phyloP scores from a whole-genome alignment of 1,139 yeast genomes.

The Candida sp. region DNA sequence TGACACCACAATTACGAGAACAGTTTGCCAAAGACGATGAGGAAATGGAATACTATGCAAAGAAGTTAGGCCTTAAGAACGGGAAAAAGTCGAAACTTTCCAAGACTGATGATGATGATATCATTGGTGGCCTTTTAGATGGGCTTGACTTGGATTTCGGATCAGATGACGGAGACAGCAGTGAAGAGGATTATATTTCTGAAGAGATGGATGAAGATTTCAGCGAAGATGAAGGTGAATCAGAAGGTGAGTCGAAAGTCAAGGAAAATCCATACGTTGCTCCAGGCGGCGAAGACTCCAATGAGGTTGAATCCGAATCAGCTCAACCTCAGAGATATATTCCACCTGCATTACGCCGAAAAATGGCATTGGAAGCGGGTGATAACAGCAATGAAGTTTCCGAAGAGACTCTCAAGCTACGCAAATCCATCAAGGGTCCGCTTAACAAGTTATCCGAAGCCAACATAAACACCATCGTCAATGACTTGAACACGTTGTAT shows the following conservation, averaged over 20 bases:
- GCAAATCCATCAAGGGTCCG: constrained; percentile 74
- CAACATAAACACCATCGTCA: constrained; percentile 71
- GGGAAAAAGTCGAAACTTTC: constrained; percentile 47
- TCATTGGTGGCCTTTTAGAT: constrained; percentile 73
- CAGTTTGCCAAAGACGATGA: constrained; percentile 67
- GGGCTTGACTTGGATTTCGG: constrained; percentile 71
- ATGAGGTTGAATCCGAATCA: constrained; percentile 15
- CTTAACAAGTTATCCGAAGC: constrained; percentile 89
- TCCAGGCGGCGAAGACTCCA: constrained; percentile 41
- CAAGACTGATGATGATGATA: constrained; percentile 64
- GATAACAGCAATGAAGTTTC: constrained; percentile 29
- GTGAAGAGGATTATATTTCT: constrained; percentile 42
- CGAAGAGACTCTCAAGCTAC: constrained; percentile 54
- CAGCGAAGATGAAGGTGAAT: constrained; percentile 26
- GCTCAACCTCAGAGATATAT: constrained; percentile 53
- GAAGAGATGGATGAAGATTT: constrained; percentile 64
- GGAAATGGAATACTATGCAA: constrained; percentile 84
- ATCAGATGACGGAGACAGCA: constrained; percentile 24
- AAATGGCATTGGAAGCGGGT: constrained; percentile 41
- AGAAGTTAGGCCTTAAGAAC: constrained; percentile 73
- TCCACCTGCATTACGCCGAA: constrained; percentile 83
- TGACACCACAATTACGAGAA: constrained; percentile 46
- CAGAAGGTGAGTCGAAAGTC: constrained; percentile 28
- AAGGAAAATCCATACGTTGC: constrained; percentile 90
- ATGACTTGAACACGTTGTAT: constrained; percentile 68